Conservation (phyloP, 1,139 yeast species). For the Debaryomycetaceae sp. region DNA sequence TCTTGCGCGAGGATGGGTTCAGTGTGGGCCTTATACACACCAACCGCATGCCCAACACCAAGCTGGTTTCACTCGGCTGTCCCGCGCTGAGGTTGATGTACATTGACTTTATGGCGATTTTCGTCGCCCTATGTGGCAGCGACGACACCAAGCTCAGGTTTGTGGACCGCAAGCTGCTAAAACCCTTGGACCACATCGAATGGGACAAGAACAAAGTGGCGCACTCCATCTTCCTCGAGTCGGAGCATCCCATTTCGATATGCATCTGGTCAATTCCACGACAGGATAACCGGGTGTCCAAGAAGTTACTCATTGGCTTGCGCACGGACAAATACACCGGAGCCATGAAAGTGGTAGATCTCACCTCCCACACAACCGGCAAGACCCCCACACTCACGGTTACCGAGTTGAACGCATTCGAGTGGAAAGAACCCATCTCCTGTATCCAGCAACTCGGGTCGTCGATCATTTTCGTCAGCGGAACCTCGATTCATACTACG, state of each 20-base stretch:
- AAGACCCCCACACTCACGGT: slow-evolving; percentile 18
- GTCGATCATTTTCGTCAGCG: slow-evolving; percentile 32
- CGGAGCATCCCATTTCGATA: slow-evolving; percentile 34
- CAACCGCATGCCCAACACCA: slow-evolving; percentile 23
- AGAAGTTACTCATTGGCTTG: slow-evolving; percentile 42
- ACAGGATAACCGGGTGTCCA: slow-evolving; percentile 29
- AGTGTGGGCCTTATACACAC: slow-evolving; percentile 28
- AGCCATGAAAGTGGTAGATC: slow-evolving; percentile 39
- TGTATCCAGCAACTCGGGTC: slow-evolving; percentile 35
- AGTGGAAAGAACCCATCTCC: slow-evolving; percentile 30
- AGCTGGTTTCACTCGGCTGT: slow-evolving; percentile 33
- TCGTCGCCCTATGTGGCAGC: slow-evolving; percentile 35
- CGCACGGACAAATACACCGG: slow-evolving; percentile 21
- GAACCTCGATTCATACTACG: slow-evolving; percentile 29
- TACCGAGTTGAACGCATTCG: slow-evolving; percentile 35
- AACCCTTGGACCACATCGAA: slow-evolving; percentile 19
- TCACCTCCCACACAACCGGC: slow-evolving; percentile 21
- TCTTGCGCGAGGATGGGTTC: slow-evolving; percentile 50
- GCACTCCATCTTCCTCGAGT: slow-evolving; percentile 16
- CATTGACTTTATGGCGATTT: slow-evolving; percentile 27
- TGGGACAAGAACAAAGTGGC: slow-evolving; percentile 15
- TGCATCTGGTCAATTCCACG: slow-evolving; percentile 32
- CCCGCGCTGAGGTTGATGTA: slow-evolving; percentile 34
- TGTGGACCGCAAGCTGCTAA: slow-evolving; percentile 29
- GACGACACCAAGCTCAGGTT: slow-evolving; percentile 24